Evolutionary conservation across 495 filamentous ascomycete species (phyloP).

Genomic region (Trichoderma gamsii): DNA sequence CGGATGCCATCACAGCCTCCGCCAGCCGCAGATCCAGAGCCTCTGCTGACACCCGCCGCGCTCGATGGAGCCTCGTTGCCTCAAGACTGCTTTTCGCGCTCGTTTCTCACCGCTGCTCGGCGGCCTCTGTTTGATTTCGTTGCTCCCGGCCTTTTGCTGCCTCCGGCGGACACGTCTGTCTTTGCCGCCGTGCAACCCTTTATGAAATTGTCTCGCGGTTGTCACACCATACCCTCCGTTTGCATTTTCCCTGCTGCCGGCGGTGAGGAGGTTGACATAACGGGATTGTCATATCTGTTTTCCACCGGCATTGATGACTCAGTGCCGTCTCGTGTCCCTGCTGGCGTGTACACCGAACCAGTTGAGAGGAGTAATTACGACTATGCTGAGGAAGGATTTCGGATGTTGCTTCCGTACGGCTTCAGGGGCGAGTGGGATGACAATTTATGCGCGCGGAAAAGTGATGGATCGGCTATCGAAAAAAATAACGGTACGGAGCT

Average conservation of each 20-base stretch:
- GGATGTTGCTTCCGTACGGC: conserved; percentile 23
- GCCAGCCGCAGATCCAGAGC: neutral
- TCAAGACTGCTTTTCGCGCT: conserved; percentile 28
- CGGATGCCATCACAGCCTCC: conserved; percentile 18
- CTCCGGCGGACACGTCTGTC: conserved; percentile 23
- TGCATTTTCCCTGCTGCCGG: conserved; percentile 25
- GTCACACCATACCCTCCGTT: conserved; percentile 21
- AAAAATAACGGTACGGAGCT: conserved; percentile 25
- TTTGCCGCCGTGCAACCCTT: conserved; percentile 27
- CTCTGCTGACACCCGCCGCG: conserved; percentile 23
- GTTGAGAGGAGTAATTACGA: conserved; percentile 18
- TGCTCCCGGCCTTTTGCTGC: conserved; percentile 33
- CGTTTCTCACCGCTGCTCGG: conserved; percentile 27
- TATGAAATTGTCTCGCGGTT: conserved; percentile 19
- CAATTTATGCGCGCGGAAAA: conserved; percentile 24
- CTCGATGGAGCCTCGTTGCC: conserved; percentile 31
- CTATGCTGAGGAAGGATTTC: conserved; percentile 26
- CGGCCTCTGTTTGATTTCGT: conserved; percentile 31
- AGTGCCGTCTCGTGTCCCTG: neutral
- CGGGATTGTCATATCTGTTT: conserved; percentile 21
- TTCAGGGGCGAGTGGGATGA: conserved; percentile 13
- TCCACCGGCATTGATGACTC: neutral
- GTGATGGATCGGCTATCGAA: conserved; percentile 28
- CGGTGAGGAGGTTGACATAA: conserved; percentile 22
- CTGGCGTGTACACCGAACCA: conserved; percentile 24